These are phyloP conservation scores for Candida berthetii DNA, from an alignment of 805 yeast genomes.

Conservation along the genomic window DNA sequence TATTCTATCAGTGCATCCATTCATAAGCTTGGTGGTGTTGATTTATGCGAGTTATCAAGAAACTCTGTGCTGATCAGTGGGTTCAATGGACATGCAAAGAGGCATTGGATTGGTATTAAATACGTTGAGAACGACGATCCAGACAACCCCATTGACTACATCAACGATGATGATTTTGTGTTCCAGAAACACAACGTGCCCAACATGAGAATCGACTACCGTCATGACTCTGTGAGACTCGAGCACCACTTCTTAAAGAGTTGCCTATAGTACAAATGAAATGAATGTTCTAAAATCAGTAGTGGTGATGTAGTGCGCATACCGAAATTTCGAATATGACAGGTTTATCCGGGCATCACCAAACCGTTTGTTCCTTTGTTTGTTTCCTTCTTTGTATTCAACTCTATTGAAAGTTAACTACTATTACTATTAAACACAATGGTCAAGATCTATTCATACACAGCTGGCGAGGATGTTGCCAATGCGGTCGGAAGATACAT, in stretches of 20 bases:
- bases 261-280: not conserved
- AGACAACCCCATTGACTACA: slow-evolving; percentile 5
- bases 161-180: slow-evolving; percentile 16
- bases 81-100: slow-evolving; percentile 15
- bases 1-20: slow-evolving; percentile 20
- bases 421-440: no score
- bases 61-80: slow-evolving; percentile 21
- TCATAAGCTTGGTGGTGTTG: slow-evolving; percentile 18
- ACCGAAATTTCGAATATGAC: not conserved
- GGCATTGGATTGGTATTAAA: slow-evolving; percentile 22
- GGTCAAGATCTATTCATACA: slow-evolving; percentile 33
- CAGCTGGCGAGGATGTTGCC: slow-evolving; percentile 56
- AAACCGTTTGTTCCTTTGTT: not conserved
- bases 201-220: slow-evolving; percentile 18
- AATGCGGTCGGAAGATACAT: slow-evolving; percentile 58
- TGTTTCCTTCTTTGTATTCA: no score
- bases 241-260: slow-evolving; percentile 13
- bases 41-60: slow-evolving; percentile 19
- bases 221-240: slow-evolving; percentile 12
- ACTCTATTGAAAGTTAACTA: no score
- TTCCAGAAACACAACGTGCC: slow-evolving; percentile 22
- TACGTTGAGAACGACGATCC: slow-evolving; percentile 5
- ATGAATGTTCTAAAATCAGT: not conserved
- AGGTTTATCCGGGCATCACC: not conserved
- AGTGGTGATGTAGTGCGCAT: not conserved